Evolutionary conservation across 768 basidiomycete species (phyloP).

Genomic region (Kwoniella botswanensis): DNA sequence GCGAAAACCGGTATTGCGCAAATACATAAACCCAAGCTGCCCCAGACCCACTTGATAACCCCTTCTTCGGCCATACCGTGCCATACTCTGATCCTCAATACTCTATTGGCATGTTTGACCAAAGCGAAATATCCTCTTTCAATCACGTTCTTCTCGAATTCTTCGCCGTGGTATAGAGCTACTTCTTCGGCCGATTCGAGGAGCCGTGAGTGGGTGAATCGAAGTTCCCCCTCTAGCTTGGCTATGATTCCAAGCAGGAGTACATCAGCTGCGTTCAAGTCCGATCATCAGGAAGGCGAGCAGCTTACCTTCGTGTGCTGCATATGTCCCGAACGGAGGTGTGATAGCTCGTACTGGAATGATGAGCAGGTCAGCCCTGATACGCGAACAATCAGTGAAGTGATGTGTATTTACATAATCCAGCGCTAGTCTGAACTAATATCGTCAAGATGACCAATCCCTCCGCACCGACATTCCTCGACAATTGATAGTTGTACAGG

Average conservation of each 20-base stretch:
- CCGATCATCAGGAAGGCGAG: background rate
- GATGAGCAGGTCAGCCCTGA: conserved; percentile 8
- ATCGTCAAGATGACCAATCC: conserved; percentile 81
- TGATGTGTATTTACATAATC: conserved; percentile 76
- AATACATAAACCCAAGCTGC: conserved; percentile 85
- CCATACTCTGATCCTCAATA: conserved; percentile 81
- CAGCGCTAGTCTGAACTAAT: conserved; percentile 80
- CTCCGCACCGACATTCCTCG: conserved; percentile 92
- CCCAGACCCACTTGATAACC: conserved; percentile 93
- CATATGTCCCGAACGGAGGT: conserved; percentile 88
- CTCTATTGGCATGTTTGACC: conserved; percentile 81
- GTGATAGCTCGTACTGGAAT: conserved; percentile 78
- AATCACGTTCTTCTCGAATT: conserved; percentile 86
- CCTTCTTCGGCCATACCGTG: conserved; percentile 92
- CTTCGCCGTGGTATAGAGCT: conserved; percentile 84
- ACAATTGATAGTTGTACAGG: conserved; percentile 93
- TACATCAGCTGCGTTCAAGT: background rate
- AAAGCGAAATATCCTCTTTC: conserved; percentile 86
- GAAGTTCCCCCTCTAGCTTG: conserved; percentile 82
- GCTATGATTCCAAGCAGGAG: conserved; percentile 59
- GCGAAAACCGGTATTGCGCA: conserved; percentile 95
- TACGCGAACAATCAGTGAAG: too few species aligned
- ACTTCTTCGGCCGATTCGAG: conserved; percentile 71
- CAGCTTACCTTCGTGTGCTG: conserved; percentile 65
- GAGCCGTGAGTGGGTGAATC: conserved; percentile 88